phyloP scores from a whole-genome alignment of 495 filamentous ascomycete genomes.

The Terfezia boudieri region DNA sequence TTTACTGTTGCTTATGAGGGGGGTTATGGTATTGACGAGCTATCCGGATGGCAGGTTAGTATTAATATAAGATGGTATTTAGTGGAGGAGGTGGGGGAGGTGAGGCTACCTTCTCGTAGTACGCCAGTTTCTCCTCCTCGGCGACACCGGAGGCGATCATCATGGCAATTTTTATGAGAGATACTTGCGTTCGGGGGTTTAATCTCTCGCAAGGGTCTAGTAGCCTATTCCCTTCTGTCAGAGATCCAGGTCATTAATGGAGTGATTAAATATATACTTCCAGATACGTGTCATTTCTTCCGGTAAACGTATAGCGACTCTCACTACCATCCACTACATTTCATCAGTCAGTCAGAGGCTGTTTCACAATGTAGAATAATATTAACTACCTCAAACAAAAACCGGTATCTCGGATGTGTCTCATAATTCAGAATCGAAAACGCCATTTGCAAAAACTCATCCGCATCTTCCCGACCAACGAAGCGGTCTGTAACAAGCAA shows the following conservation, averaged over 20 bases:
- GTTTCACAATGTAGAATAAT: not conserved
- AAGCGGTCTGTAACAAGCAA: slow-evolving; percentile 21
- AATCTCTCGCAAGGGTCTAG: slow-evolving; percentile 1
- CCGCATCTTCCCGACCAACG: slow-evolving; percentile 8
- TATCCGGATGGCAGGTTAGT: slow-evolving; percentile 12
- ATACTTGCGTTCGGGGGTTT: slow-evolving; percentile 20
- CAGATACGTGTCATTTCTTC: slow-evolving; percentile 9
- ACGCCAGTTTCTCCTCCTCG: not conserved
- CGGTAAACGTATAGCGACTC: slow-evolving; percentile 18
- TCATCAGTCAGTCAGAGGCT: not conserved
- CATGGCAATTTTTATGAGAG: slow-evolving; percentile 23
- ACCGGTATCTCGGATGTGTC: slow-evolving; percentile 24
- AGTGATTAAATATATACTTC: slow-evolving; percentile 3
- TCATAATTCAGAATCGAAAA: slow-evolving; percentile 21
- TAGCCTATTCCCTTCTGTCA: slow-evolving; percentile 6
- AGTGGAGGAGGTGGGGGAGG: not conserved
- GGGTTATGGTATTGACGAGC: not conserved
- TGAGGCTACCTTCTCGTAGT: not conserved
- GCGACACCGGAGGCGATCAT: slow-evolving; percentile 12
- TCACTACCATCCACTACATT: slow-evolving; percentile 23
- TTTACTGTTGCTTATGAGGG: slow-evolving; percentile 12
- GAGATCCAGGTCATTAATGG: not conserved
- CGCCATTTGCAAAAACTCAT: slow-evolving; percentile 7
- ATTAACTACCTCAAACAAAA: slow-evolving; percentile 16
- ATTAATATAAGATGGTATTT: slow-evolving; percentile 2